Conservation (phyloP, 345 rosid species). For the Diplotaxis tenuifolia region DNA sequence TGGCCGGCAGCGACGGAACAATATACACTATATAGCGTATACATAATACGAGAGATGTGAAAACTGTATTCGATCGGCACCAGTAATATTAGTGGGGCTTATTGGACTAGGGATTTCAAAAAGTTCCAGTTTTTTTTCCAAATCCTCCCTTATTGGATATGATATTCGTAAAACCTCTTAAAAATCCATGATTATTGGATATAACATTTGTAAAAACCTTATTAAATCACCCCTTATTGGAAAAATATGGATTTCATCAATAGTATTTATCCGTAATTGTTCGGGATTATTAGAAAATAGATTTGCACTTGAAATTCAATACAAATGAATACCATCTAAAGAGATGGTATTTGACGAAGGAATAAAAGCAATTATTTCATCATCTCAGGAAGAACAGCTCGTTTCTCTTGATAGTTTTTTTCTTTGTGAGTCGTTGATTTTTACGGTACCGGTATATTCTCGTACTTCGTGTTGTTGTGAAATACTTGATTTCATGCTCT, state of each 20-base stretch:
- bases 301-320: background rate
- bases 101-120: no score
- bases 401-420: background rate
- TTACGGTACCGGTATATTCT: no score
- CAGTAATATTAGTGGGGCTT: background rate
- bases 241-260: background rate
- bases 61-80: no score
- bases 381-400: background rate
- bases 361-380: background rate
- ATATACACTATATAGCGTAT: no score
- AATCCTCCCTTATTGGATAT: background rate
- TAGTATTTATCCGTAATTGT: background rate
- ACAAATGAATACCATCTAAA: background rate
- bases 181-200: background rate
- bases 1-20: no score
- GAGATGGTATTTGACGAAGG: background rate
- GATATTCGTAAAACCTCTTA: no score
- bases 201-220: background rate
- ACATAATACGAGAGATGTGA: no score
- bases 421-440: background rate
- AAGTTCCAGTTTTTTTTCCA: background rate
- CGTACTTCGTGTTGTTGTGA: background rate
- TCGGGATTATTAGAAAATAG: background rate
- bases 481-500: background rate
- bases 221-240: background rate